phyloP scores from a whole-genome alignment of 768 basidiomycete genomes.

The Naganishia antarctica region DNA sequence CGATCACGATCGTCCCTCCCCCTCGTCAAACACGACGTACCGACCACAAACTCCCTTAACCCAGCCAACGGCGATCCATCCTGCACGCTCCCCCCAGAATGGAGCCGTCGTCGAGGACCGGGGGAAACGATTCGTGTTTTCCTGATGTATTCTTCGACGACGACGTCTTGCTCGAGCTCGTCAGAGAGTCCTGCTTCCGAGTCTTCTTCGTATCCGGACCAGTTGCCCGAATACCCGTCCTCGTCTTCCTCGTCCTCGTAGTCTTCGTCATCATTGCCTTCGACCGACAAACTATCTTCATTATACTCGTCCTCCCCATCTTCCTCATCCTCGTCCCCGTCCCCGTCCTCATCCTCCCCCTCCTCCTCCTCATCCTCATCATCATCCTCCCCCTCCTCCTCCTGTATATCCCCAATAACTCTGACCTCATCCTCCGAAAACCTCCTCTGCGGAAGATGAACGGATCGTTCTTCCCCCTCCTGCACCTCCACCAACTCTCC shows the following conservation, averaged over 20 bases:
- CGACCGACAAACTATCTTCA: not conserved
- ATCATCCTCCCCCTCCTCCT: not conserved
- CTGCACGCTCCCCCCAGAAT: no score
- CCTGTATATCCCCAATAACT: conserved; percentile 18
- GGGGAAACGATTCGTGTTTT: conserved; percentile 1
- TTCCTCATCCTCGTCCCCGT: conserved; percentile 12
- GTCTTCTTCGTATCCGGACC: conserved; percentile 32
- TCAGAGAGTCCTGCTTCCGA: conserved; percentile 23
- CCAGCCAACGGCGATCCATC: conserved; percentile 3
- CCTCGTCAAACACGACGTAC: not conserved
- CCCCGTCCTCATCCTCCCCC: conserved; percentile 4
- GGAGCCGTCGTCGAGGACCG: not conserved
- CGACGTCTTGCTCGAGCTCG: conserved; percentile 10
- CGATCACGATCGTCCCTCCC: not conserved
- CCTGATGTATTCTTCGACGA: conserved; percentile 13
- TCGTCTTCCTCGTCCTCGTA: conserved; percentile 14
- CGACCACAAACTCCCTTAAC: not conserved
- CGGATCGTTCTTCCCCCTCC: no score
- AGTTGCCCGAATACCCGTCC: conserved; percentile 17
- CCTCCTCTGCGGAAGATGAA: no score
- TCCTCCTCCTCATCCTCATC: conserved; percentile 18
- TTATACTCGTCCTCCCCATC: not conserved
- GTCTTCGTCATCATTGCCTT: conserved; percentile 8
- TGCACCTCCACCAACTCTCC: no score
- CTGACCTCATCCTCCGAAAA: no score